Base-by-base conservation (phyloP, 768 basidiomycete species). In the Pisolithus albus region DNA sequence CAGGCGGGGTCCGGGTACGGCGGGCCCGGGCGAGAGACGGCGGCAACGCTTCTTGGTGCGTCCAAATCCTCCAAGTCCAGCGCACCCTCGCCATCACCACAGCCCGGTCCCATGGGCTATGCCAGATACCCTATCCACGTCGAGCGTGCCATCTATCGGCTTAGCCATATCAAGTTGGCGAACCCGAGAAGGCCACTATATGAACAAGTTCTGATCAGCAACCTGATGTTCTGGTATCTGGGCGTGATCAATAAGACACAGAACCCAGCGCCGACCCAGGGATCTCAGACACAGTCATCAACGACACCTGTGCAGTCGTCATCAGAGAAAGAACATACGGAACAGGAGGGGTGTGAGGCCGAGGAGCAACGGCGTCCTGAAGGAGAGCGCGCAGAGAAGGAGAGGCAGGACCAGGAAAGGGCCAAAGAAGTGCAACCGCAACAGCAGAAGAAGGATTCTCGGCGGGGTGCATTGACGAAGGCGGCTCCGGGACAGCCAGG, bases 161-260 rank as follows among this genome's bases (percentile, higher is more conserved):
- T 99, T 46, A 94, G 91, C 65, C 96, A 99, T 64, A 99, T 99
- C 76, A 99, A 99, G 69, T 77, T 99, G 42, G 96, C 96, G 19
- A 99, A 98, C 70, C 94, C 96, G 8, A 79, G 96, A 52, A 79
- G 96, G 42, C 94, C 96, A 24, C 76, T 99, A 16, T 98, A 96
- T 62, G 96, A 99, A 73, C 96, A 99, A 69, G 96, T 88, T 49
- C 73, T 91, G 52, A 92, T 90, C 67, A 90, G 87, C 64, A 92
- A 92, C 64, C 73, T 92, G 61, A 96, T 95, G 92, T 98, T 99
- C 76, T 99, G 96, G 96, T 99, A 98, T 66, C 78, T 99, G 36
- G 92, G 94, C 11, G 85, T 97, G 58, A 98, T 97, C 71, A 96
- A 97, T 70, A 93, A 95, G 70, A 81, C 90, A 18, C 86, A 84